phyloP scores from a whole-genome alignment of 257 asterid genomes.

The Linaria vulgaris region DNA sequence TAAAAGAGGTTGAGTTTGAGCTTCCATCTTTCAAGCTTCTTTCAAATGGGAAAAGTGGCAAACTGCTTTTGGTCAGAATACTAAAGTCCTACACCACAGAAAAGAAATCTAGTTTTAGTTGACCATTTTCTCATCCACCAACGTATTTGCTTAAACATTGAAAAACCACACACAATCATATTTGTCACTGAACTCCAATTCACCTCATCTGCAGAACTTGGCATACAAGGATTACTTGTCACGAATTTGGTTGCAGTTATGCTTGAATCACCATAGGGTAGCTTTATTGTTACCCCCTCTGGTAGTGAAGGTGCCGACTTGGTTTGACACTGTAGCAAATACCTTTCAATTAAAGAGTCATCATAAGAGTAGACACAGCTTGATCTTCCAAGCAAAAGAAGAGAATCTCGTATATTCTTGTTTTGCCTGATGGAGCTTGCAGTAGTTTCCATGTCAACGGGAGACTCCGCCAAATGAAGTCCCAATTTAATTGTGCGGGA shows the following conservation, averaged over 20 bases:
- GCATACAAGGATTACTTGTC: conserved; percentile 52
- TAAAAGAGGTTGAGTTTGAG: conserved; percentile 37
- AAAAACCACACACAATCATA: conserved; percentile 8
- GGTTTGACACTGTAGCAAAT: conserved; percentile 64
- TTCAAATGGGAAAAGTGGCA: conserved; percentile 70
- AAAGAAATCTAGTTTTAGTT: conserved; percentile 2
- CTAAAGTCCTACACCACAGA: conserved; percentile 51
- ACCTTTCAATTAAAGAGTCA: conserved; percentile 67
- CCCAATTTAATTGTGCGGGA: conserved; percentile 76
- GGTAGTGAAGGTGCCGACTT: conserved; percentile 85
- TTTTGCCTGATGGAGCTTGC: conserved; percentile 47
- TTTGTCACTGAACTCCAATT: conserved; percentile 17
- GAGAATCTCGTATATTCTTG: conserved; percentile 49
- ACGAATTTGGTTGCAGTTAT: conserved; percentile 61
- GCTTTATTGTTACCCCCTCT: conserved; percentile 57
- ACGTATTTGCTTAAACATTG: too few relatives aligned
- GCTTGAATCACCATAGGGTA: conserved; percentile 78
- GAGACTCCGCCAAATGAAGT: conserved; percentile 60
- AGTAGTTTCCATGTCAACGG: conserved; percentile 68
- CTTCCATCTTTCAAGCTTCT: conserved; percentile 58
- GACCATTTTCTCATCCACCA: conserved; percentile 7
- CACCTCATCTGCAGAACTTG: conserved; percentile 56
- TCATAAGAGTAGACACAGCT: conserved; percentile 61
- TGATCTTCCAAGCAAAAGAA: conserved; percentile 75
- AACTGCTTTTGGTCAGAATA: conserved; percentile 44